Evolutionary conservation across 139 green algal species (phyloP).

Genomic region (Chlorella sorokiniana): DNA sequence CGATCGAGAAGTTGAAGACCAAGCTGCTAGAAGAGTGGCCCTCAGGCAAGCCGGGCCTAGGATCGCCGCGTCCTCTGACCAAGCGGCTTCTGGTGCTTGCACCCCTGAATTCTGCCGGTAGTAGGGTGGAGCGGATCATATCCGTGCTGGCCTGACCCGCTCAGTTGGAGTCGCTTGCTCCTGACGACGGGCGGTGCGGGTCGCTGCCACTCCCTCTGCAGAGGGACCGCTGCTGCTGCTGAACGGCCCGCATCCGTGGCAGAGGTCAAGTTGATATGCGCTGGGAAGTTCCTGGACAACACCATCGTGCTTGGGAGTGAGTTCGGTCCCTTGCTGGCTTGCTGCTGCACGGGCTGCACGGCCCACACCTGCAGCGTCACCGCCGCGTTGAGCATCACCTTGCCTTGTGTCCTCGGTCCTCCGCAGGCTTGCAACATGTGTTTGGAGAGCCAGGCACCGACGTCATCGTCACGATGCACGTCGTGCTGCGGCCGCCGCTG

Average conservation of each 20-base stretch:
- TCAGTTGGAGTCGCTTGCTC: neutral
- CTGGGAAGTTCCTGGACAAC: constrained; percentile 34
- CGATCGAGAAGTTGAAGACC: constrained; percentile 8
- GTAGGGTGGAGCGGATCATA: neutral
- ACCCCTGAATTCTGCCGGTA: neutral
- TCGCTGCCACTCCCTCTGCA: neutral
- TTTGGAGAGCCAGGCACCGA: constrained; percentile 11
- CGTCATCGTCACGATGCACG: constrained; percentile 31
- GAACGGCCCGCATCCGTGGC: constrained; percentile 3
- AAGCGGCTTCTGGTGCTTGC: neutral
- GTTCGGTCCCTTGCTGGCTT: neutral
- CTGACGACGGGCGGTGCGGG: neutral
- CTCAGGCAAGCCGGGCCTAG: neutral
- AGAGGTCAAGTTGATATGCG: constrained; percentile 36
- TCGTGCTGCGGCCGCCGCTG: constrained; percentile 31
- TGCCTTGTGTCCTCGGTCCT: too few relatives aligned
- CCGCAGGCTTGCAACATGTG: constrained; percentile 19
- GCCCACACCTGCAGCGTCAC: neutral
- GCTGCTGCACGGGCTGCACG: neutral
- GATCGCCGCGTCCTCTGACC: too few relatives aligned
- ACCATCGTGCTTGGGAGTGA: constrained; percentile 20
- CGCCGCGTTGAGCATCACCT: neutral
- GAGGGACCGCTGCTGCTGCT: constrained; percentile 18
- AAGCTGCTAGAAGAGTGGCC: constrained; percentile 27
- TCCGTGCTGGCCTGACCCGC: neutral